Evolutionary conservation across 179 eudicot genomes (phyloP).

Genomic region (Silene vulgaris): DNA sequence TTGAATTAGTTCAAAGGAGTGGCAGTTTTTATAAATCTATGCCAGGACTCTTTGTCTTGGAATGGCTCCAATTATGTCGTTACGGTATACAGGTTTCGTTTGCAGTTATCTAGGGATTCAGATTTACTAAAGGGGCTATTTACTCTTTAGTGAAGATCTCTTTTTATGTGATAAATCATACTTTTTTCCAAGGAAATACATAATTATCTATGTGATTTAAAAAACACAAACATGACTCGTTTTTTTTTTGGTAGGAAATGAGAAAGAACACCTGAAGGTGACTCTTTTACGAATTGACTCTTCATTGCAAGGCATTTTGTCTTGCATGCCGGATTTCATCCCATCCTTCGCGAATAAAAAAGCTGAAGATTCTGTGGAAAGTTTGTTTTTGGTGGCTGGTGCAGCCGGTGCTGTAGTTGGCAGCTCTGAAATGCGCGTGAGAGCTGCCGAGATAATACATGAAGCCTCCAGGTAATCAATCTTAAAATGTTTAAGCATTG

Average conservation of each 20-base stretch:
- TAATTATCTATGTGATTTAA: background rate
- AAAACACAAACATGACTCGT: conserved; percentile 9
- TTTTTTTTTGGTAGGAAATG: conserved; percentile 52
- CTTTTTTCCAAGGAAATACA: background rate
- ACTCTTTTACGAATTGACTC: conserved; percentile 87
- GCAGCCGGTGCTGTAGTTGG: conserved; percentile 85
- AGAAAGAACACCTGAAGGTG: conserved; percentile 97
- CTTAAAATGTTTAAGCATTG: conserved; percentile 7
- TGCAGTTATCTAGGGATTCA: background rate
- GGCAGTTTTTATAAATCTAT: too few relatives aligned
- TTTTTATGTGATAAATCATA: background rate
- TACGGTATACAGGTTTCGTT: background rate
- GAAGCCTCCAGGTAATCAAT: conserved; percentile 74
- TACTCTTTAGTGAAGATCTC: background rate
- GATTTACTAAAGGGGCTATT: background rate
- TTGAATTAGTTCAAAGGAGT: too few relatives aligned
- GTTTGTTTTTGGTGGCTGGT: conserved; percentile 75
- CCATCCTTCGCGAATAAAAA: conserved; percentile 52
- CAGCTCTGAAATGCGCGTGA: conserved; percentile 65
- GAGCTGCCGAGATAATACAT: conserved; percentile 79
- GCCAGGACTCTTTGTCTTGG: too few relatives aligned
- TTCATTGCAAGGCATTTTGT: conserved; percentile 87
- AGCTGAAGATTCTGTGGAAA: conserved; percentile 44
- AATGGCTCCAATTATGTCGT: too few relatives aligned
- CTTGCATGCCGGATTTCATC: conserved; percentile 94